Evolutionary conservation across 148 eudicot species (phyloP).

Genomic region (Arctostaphylos glauca): DNA sequence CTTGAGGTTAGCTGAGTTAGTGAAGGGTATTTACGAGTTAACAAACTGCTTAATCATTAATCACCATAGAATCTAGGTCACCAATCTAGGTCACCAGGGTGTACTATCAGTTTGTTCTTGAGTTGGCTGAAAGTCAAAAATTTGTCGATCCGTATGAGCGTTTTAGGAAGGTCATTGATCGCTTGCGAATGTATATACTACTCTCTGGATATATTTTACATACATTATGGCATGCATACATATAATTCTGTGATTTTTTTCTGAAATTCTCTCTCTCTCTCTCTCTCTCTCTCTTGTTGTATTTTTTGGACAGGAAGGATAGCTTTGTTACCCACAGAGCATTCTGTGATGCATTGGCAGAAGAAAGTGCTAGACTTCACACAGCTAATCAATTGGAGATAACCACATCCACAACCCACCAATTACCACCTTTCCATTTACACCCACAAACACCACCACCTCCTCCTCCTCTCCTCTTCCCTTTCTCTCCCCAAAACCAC

Average conservation of each 20-base stretch:
- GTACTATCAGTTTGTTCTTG: too few relatives aligned
- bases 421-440: slow-evolving; percentile 2
- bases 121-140: too few relatives aligned
- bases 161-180: too few relatives aligned
- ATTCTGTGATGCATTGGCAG: slow-evolving; percentile 84
- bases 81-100: too few relatives aligned
- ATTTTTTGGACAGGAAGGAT: slow-evolving; percentile 49
- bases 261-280: not conserved
- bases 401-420: not conserved
- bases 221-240: not conserved
- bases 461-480: slow-evolving; percentile 18
- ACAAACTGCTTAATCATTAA: too few relatives aligned
- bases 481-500: slow-evolving; percentile 27
- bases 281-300: not conserved
- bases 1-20: too few relatives aligned
- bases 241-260: not conserved
- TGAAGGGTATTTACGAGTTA: too few relatives aligned
- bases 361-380: slow-evolving; percentile 63
- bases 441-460: slow-evolving; percentile 16
- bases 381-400: slow-evolving; percentile 36
- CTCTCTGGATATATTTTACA: not conserved
- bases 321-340: slow-evolving; percentile 84
- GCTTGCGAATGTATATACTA: too few relatives aligned
- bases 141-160: too few relatives aligned
- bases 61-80: too few relatives aligned